Conservation (phyloP, 768 basidiomycete genomes). For the Pleurotus tuoliensis region DNA sequence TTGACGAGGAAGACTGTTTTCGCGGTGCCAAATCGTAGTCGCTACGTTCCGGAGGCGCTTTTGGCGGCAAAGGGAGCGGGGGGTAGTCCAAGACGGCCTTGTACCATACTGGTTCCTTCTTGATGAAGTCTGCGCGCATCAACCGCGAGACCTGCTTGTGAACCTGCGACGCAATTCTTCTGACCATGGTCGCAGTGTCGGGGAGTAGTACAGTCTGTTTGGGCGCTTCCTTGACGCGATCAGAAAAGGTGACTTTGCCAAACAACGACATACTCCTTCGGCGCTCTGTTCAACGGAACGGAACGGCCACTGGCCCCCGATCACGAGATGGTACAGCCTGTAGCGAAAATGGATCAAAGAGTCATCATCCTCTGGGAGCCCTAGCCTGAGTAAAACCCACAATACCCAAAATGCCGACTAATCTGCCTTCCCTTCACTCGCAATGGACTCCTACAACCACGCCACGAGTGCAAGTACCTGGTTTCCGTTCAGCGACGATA, state of each 20-base stretch:
- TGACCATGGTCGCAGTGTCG: conserved; percentile 47
- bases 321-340: no score
- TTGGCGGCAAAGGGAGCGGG: conserved; percentile 82
- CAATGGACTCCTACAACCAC: no score
- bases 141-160: conserved; percentile 85
- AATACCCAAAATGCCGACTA: no score
- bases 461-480: not conserved
- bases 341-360: no score
- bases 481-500: not conserved
- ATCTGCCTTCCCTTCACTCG: no score
- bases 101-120: conserved; percentile 76
- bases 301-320: no score
- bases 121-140: conserved; percentile 59
- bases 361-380: no score
- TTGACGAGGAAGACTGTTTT: conserved; percentile 14
- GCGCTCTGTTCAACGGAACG: no score
- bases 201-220: not conserved
- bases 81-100: conserved; percentile 82
- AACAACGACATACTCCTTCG: not conserved
- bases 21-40: conserved; percentile 43
- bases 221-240: not conserved
- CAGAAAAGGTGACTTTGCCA: not conserved
- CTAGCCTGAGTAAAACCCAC: no score
- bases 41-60: conserved; percentile 57
- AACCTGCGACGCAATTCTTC: conserved; percentile 81